These are phyloP conservation scores for Arthrobotrys entomopaga DNA, from an alignment of 2,329 filamentous ascomycete genomes.

Conservation along the genomic window DNA sequence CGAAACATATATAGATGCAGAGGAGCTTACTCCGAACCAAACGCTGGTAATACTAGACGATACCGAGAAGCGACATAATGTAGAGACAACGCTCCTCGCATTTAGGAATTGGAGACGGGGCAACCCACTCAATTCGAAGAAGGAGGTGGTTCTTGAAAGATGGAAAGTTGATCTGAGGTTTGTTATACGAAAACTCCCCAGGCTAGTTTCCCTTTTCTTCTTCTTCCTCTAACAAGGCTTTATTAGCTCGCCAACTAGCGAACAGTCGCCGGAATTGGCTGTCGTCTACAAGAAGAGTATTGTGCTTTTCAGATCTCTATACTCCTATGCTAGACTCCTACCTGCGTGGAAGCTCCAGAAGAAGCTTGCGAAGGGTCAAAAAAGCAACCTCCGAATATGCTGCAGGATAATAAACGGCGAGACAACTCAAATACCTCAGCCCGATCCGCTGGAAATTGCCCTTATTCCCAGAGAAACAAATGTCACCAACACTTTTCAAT, in stretches of 20 bases:
- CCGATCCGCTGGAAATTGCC: constrained; percentile 77
- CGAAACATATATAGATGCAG: constrained; percentile 86
- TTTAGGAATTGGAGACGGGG: constrained; percentile 63
- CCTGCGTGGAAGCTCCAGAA: constrained; percentile 88
- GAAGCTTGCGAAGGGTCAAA: constrained; percentile 75
- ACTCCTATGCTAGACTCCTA: constrained; percentile 80
- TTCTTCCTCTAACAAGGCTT: constrained; percentile 6
- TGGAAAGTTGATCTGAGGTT: constrained; percentile 85
- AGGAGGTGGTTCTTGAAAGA: constrained; percentile 85
- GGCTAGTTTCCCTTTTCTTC: no score
- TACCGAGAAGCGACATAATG: constrained; percentile 90
- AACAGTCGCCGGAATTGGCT: constrained; percentile 70
- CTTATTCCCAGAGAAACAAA: constrained; percentile 72
- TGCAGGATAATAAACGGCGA: constrained; percentile 80
- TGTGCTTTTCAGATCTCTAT: constrained; percentile 89
- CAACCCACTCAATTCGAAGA: constrained; percentile 63
- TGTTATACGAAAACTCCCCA: constrained; percentile 17
- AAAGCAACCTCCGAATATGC: constrained; percentile 74
- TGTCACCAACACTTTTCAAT: constrained; percentile 78
- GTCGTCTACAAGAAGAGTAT: constrained; percentile 98
- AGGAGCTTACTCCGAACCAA: constrained; percentile 81
- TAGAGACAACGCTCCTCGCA: constrained; percentile 79
- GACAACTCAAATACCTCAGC: constrained; percentile 65
- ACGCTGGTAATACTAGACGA: constrained; percentile 89
- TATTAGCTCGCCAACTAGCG: constrained; percentile 34